Percentiles rank a stretch among this genome's conserved stretches.
These are phyloP conservation scores for Citrus trifoliata DNA, from an alignment of 345 rosid genomes.

Conservation along the genomic window DNA sequence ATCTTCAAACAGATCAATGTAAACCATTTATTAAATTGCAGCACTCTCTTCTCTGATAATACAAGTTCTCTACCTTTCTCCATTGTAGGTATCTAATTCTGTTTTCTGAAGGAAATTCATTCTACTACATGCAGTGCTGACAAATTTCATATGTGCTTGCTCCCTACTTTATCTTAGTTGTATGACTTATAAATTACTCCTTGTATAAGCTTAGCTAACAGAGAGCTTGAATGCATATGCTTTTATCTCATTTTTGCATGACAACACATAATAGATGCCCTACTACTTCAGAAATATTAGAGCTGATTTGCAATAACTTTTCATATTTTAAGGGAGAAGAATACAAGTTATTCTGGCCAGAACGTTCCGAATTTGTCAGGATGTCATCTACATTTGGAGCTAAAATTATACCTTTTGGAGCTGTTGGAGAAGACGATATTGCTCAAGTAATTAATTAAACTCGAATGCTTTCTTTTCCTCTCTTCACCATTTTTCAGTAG, in stretches of 20 bases:
- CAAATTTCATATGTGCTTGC: background rate
- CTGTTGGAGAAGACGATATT: slow-evolving; percentile 79
- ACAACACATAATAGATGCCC: background rate
- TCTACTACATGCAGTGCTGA: background rate
- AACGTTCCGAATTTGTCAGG: slow-evolving; percentile 70
- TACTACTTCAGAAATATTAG: background rate
- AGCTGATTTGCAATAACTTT: background rate
- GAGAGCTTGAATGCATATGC: too few relatives aligned
- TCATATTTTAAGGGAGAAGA: slow-evolving; percentile 54
- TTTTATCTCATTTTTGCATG: too few relatives aligned
- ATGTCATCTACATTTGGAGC: slow-evolving; percentile 81
- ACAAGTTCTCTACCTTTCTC: too few relatives aligned
- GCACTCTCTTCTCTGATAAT: too few relatives aligned
- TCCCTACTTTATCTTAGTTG: background rate
- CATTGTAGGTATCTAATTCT: too few relatives aligned
- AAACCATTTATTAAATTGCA: too few relatives aligned
- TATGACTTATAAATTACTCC: too few relatives aligned
- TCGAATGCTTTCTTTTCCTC: too few relatives aligned
- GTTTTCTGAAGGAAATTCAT: too few relatives aligned
- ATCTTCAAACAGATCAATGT: too few relatives aligned
- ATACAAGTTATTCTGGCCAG: slow-evolving; percentile 77
- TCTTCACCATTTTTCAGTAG: too few relatives aligned
- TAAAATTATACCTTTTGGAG: slow-evolving; percentile 70
- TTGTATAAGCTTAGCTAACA: background rate
- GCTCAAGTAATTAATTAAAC: slow-evolving; percentile 35